Evolutionary conservation across 169 alveolate species (phyloP).

Genomic region (Nephromyces sp.): DNA sequence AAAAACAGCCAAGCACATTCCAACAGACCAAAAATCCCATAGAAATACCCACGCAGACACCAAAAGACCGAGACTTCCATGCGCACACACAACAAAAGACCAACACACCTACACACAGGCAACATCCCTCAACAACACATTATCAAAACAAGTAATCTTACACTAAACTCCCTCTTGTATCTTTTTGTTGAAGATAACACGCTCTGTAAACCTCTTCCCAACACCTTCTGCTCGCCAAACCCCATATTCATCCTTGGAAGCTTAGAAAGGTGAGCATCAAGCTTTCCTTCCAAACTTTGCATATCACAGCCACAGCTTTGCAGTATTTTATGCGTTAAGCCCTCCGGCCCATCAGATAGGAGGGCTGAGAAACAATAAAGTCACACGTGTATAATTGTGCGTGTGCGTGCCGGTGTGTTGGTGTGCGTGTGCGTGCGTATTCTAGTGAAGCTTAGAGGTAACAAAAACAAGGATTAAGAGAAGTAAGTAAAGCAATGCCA

Average conservation of each 20-base stretch:
- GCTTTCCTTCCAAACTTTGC: slow-evolving; percentile 51
- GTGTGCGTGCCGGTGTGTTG: no score
- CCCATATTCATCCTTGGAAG: slow-evolving; percentile 70
- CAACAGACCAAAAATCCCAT: neutral
- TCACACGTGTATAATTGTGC: no score
- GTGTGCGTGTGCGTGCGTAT: no score
- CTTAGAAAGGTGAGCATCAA: slow-evolving; percentile 54
- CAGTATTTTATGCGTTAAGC: slow-evolving; percentile 49
- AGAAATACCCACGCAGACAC: no score
- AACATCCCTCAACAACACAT: neutral
- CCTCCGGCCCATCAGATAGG: slow-evolving; percentile 56
- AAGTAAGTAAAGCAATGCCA: neutral
- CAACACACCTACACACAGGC: no score
- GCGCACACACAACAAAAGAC: no score
- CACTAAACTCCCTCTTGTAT: slow-evolving; percentile 55
- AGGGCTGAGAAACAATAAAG: slow-evolving; percentile 32
- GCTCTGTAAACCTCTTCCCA: slow-evolving; percentile 65
- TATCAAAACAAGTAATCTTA: neutral
- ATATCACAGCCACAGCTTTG: slow-evolving; percentile 51
- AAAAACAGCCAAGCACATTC: neutral
- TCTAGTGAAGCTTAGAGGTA: no score
- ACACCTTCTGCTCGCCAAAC: slow-evolving; percentile 69
- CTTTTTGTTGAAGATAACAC: slow-evolving; percentile 58
- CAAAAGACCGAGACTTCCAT: no score
- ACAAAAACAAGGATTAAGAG: slow-evolving; percentile 1